phyloP scores from a whole-genome alignment of 2,329 filamentous ascomycete species.

The Ceratocystis harringtonii region DNA sequence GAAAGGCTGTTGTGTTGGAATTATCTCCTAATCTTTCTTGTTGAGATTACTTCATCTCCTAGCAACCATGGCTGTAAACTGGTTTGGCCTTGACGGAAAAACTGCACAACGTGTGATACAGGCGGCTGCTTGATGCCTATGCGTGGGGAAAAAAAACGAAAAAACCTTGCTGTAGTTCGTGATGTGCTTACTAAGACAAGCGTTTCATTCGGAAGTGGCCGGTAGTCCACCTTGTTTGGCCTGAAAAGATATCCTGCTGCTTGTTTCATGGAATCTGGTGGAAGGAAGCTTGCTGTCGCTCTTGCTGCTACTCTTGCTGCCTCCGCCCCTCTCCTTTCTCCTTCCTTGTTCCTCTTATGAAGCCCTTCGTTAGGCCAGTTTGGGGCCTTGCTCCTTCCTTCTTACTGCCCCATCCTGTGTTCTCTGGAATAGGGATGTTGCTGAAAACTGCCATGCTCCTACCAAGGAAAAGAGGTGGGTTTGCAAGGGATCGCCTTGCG shows the following conservation, averaged over 20 bases:
- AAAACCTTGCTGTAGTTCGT: too few relatives aligned
- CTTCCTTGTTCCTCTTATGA: neutral
- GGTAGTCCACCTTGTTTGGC: neutral
- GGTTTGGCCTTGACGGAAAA: neutral
- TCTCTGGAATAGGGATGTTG: neutral
- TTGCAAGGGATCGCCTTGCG: neutral
- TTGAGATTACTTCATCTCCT: conserved; percentile 1
- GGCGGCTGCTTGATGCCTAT: too few relatives aligned
- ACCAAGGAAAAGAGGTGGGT: neutral
- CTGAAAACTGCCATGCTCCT: neutral
- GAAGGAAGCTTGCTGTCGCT: neutral
- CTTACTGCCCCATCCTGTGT: neutral
- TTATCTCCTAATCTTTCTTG: neutral
- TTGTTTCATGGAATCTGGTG: neutral
- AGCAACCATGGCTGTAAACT: neutral
- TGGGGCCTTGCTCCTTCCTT: neutral
- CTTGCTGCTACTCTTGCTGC: neutral
- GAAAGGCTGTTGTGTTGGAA: neutral
- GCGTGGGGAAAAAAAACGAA: too few relatives aligned
- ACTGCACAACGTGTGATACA: too few relatives aligned
- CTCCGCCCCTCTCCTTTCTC: neutral
- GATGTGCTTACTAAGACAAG: neutral
- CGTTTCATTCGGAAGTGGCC: neutral
- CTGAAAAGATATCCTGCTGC: neutral
- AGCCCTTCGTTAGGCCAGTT: neutral